Conservation (phyloP, 1,284 basidiomycete genomes). For the Xerocomus amazonicus region DNA sequence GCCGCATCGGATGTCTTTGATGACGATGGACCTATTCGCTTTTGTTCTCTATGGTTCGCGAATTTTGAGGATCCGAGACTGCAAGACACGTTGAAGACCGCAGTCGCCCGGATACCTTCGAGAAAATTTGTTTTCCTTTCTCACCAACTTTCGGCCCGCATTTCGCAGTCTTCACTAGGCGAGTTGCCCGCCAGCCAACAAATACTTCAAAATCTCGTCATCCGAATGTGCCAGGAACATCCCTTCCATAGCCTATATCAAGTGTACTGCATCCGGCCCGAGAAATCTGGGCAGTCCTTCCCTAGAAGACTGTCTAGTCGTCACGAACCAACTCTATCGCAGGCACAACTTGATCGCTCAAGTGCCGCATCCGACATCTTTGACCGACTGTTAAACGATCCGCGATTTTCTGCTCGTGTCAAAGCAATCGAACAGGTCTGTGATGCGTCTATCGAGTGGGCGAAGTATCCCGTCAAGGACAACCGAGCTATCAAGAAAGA, state of each 20-base stretch:
- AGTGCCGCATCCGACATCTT: conserved; percentile 72
- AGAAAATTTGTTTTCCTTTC: conserved; percentile 88
- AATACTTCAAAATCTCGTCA: conserved; percentile 63
- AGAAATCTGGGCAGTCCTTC: conserved; percentile 23
- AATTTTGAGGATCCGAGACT: conserved; percentile 65
- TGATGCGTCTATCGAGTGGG: conserved; percentile 79
- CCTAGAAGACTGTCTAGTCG: conserved; percentile 43
- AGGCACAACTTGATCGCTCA: conserved; percentile 47
- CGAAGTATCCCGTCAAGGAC: conserved; percentile 52
- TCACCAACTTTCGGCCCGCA: conserved; percentile 88
- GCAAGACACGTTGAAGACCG: conserved; percentile 48
- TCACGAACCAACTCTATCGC: conserved; percentile 34
- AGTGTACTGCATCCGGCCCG: conserved; percentile 70
- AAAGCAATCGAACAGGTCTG: conserved; percentile 66
- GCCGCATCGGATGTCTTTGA: conserved; percentile 69
- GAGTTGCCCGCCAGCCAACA: conserved; percentile 50
- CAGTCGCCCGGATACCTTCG: conserved; percentile 71
- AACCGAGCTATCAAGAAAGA: conserved; percentile 25
- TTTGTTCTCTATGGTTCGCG: conserved; percentile 91
- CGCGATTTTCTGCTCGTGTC: conserved; percentile 41
- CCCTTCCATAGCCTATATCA: conserved; percentile 94
- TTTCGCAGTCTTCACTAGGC: conserved; percentile 46
- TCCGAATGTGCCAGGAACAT: conserved; percentile 83
- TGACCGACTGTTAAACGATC: conserved; percentile 49
- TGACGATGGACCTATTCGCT: conserved; percentile 72